A percentile compares a stretch with the other conserved stretches of the same genome.
These are phyloP conservation scores for Xerocomellus chrysenteron DNA, from an alignment of 768 basidiomycete species.

Conservation along the genomic window DNA sequence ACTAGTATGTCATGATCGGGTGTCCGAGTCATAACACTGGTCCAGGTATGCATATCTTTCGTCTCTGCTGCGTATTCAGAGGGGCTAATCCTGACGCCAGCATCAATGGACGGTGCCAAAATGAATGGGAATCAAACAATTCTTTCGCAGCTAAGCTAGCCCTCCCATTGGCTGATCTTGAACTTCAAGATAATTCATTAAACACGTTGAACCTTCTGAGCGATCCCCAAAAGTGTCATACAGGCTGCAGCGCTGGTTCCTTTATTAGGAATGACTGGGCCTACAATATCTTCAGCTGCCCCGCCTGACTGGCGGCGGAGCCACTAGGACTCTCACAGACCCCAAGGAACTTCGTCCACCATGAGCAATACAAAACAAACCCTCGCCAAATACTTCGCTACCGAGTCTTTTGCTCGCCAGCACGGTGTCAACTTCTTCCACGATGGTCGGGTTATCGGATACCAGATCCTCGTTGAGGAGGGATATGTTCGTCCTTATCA, in stretches of 20 bases:
- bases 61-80: background rate
- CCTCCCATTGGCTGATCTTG: too few relatives aligned
- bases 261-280: too few relatives aligned
- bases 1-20: constrained; percentile 80
- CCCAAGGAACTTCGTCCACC: constrained; percentile 84
- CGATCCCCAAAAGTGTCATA: too few relatives aligned
- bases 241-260: too few relatives aligned
- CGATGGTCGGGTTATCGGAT: constrained; percentile 95
- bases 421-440: constrained; percentile 95
- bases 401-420: constrained; percentile 84
- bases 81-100: constrained; percentile 38
- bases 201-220: too few relatives aligned
- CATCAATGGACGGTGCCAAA: constrained; percentile 46
- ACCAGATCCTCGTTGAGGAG: constrained; percentile 96
- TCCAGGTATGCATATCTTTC: constrained; percentile 66
- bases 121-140: too few relatives aligned
- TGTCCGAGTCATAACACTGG: constrained; percentile 66
- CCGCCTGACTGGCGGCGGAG: constrained; percentile 42
- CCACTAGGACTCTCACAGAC: constrained; percentile 70
- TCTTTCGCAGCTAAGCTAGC: too few relatives aligned
- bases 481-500: constrained; percentile 92
- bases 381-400: constrained; percentile 51
- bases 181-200: constrained; percentile 54
- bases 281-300: too few relatives aligned
- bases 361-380: constrained; percentile 75